These are phyloP conservation scores for Ophiostoma montium DNA, from an alignment of 2,329 filamentous ascomycete species.

Conservation along the genomic window DNA sequence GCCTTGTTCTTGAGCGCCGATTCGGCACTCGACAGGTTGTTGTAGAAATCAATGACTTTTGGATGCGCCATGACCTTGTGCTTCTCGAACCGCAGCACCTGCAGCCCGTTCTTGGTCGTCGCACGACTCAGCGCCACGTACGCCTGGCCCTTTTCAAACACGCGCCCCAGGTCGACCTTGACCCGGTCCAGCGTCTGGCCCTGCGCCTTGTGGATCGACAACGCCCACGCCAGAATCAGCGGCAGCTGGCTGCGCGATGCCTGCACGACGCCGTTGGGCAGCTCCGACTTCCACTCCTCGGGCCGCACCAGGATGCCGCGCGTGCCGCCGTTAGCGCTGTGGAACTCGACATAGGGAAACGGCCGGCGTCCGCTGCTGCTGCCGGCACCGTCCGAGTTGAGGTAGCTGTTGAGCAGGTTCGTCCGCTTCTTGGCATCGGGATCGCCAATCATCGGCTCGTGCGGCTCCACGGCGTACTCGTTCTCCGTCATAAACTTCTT, in stretches of 20 bases:
- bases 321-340: constrained; percentile 60
- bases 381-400: constrained; percentile 18
- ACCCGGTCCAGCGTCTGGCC: constrained; percentile 88
- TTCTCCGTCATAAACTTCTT: constrained; percentile 53
- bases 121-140: constrained; percentile 94
- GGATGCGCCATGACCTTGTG: constrained; percentile 90
- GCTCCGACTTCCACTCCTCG: constrained; percentile 91
- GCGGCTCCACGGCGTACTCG: constrained; percentile 21
- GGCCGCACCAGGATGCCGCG: constrained; percentile 68
- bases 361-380: constrained; percentile 20
- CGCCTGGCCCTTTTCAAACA: constrained; percentile 95
- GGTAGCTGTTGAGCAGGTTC: constrained; percentile 31
- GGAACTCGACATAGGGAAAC: constrained; percentile 77
- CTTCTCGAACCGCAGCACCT: constrained; percentile 79
- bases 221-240: constrained; percentile 87
- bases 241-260: constrained; percentile 73
- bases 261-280: constrained; percentile 89
- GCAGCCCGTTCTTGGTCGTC: constrained; percentile 71
- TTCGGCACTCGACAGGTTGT: constrained; percentile 63
- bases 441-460: constrained; percentile 14
- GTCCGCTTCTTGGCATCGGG: constrained; percentile 43
- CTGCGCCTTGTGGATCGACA: constrained; percentile 97
- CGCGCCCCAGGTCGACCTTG: constrained; percentile 79
- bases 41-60: constrained; percentile 73
- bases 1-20: constrained; percentile 19